Conservation (phyloP, 202 grass and related monocot genomes). For the Schoenoplectus tabernaemontani region DNA sequence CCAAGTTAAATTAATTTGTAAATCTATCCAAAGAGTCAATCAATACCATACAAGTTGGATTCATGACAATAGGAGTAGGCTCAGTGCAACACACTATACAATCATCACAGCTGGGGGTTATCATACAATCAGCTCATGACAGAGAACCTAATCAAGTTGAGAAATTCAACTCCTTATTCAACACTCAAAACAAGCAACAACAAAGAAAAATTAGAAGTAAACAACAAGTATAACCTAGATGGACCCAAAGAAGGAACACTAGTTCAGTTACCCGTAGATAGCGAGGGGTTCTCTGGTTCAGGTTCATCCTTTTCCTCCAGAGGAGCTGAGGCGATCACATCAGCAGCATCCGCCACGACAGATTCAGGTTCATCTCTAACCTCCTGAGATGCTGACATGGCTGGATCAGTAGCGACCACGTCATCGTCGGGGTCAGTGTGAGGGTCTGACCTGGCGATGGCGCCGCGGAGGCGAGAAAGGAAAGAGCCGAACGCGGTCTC, state of each 20-base stretch:
- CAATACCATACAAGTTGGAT: not conserved
- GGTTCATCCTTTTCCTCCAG: slow-evolving; percentile 1
- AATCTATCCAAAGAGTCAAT: not conserved
- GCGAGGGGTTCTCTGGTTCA: not conserved
- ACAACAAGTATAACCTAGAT: not conserved
- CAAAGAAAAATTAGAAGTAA: not conserved
- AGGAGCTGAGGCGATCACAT: no score
- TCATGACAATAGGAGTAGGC: not conserved
- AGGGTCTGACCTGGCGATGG: slow-evolving; percentile 51
- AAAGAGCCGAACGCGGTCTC: slow-evolving; percentile 83
- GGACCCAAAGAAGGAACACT: not conserved
- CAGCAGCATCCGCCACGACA: no score
- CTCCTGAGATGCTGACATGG: slow-evolving; percentile 21
- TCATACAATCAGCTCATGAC: not conserved
- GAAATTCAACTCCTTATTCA: no score
- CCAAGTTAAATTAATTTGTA: not conserved
- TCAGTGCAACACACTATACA: not conserved
- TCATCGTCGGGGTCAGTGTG: slow-evolving; percentile 55
- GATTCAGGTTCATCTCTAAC: no score
- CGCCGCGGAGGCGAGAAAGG: slow-evolving; percentile 59
- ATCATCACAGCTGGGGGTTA: not conserved
- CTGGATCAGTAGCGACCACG: not conserved
- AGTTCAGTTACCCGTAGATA: not conserved
- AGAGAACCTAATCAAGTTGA: not conserved
- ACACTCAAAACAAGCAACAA: not conserved